phyloP scores from a whole-genome alignment of 495 filamentous ascomycete genomes.

The Stereocaulon alpinum region DNA sequence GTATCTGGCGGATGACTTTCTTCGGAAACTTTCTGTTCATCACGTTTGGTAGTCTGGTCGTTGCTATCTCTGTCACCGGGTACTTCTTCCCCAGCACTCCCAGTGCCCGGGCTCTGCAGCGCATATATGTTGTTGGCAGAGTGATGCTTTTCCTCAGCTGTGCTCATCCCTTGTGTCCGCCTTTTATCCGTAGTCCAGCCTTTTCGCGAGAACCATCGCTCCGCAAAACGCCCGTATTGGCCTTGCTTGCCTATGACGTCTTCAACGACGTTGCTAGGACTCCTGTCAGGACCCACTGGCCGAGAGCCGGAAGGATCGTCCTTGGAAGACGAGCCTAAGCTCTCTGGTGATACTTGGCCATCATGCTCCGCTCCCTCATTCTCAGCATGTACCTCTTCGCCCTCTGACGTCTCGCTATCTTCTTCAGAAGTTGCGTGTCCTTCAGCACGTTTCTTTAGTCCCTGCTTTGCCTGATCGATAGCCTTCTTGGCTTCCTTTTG shows the following conservation, averaged over 20 bases:
- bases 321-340: background rate
- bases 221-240: conserved; percentile 76
- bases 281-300: conserved; percentile 18
- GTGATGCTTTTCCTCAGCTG: conserved; percentile 21
- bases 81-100: background rate
- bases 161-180: conserved; percentile 47
- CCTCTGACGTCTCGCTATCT: conserved; percentile 27
- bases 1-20: background rate
- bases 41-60: background rate
- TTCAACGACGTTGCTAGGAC: conserved; percentile 56
- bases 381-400: conserved; percentile 18
- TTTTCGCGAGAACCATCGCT: conserved; percentile 77
- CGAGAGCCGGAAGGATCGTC: background rate
- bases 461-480: conserved; percentile 51
- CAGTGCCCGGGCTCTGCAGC: background rate
- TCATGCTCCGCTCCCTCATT: conserved; percentile 30
- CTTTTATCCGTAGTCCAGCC: conserved; percentile 58
- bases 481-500: conserved; percentile 60
- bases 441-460: conserved; percentile 26
- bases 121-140: background rate
- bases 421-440: conserved; percentile 22
- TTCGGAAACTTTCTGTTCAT: background rate
- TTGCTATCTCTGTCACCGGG: background rate
- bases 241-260: conserved; percentile 73
- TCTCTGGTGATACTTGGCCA: conserved; percentile 10